A percentile compares a stretch with the other conserved stretches of the same genome.
phyloP scores from a whole-genome alignment of 805 yeast genomes.

The Saccharomycopsis malanga region DNA sequence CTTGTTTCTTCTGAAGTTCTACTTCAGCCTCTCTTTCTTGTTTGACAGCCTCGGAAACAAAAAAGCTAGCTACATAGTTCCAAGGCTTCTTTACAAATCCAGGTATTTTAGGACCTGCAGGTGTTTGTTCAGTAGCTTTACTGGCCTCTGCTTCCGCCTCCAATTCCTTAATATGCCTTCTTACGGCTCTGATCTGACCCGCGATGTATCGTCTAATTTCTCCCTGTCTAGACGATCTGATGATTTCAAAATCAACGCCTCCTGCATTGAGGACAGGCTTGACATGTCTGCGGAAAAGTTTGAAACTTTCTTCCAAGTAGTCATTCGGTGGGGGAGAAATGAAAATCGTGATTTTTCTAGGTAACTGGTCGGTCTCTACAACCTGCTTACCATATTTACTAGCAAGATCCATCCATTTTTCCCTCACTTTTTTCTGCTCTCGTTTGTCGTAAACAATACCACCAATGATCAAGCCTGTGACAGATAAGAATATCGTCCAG shows the following conservation, averaged over 20 bases:
- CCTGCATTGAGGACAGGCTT: constrained; percentile 76
- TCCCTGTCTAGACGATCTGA: constrained; percentile 80
- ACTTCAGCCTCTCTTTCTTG: constrained; percentile 23
- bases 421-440: constrained; percentile 59
- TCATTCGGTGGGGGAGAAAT: constrained; percentile 96
- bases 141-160: constrained; percentile 24
- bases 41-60: constrained; percentile 10
- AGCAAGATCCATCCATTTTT: constrained; percentile 58
- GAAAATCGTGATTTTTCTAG: constrained; percentile 74
- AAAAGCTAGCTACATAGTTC: constrained; percentile 3
- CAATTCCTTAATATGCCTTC: constrained; percentile 39
- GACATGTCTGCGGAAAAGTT: constrained; percentile 45
- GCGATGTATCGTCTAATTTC: constrained; percentile 79
- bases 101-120: constrained; percentile 18
- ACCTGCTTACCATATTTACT: constrained; percentile 44
- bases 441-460: constrained; percentile 73
- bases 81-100: neutral
- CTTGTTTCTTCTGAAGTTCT: constrained; percentile 25
- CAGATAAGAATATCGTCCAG: constrained; percentile 86
- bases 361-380: constrained; percentile 41
- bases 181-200: constrained; percentile 63
- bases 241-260: constrained; percentile 55
- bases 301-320: constrained; percentile 73
- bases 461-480: constrained; percentile 60
- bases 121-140: constrained; percentile 19